Evolutionary conservation across 2,329 filamentous ascomycete species (phyloP), one percentile per base, ranked within the genome.

Genomic region (Hypoxylon sp.): DNA sequence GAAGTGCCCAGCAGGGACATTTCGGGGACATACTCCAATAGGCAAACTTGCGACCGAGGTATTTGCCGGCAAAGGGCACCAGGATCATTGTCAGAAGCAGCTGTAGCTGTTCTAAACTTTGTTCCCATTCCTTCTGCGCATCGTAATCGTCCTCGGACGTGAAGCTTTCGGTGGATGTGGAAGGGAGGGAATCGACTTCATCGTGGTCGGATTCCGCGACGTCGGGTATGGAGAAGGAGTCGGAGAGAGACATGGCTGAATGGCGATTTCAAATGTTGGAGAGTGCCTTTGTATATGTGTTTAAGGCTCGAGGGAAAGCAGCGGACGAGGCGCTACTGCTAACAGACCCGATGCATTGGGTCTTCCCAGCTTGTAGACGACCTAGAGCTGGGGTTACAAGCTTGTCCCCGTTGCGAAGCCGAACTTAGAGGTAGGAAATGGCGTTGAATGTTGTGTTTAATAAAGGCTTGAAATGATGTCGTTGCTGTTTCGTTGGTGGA

Each of bases 121-220:
- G 93, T 75, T 95, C 92, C 96, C 96, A 99, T 82, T 99, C 95
- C 68, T 88, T 88, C 80, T 99, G 95, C 8, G 96, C 96, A 78
- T 98, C 95, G 42, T 92, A 93, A 67, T 86, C 84, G 54, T 91
- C 88, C 37, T 91, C 89, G 55, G 86, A 86, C 44, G 75, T 75
- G 60, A 81, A 81, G 52, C 82, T 80, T 67, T 82, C 81, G 70
- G 84, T 87, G 17, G 86, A 86, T 52, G 86, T 82, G 60, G 90
- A 91, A 21, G 89, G 88, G 21, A 92, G 84, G 59, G 89, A 90
- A 77, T 89, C 88, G 73, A 91, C 75, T 5, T 90, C 88, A 72
- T 88, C 86, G 61, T 85, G 82, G 63, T 89, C 85, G 54, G 84
- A 82, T 37, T 81, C 74, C 17, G 81, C 79, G 62, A 78, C 74